A percentile compares a stretch with the other conserved stretches of the same genome.
Evolutionary conservation across 2,329 filamentous ascomycete species (phyloP).

Genomic region (Fusarium solani-melongenae): DNA sequence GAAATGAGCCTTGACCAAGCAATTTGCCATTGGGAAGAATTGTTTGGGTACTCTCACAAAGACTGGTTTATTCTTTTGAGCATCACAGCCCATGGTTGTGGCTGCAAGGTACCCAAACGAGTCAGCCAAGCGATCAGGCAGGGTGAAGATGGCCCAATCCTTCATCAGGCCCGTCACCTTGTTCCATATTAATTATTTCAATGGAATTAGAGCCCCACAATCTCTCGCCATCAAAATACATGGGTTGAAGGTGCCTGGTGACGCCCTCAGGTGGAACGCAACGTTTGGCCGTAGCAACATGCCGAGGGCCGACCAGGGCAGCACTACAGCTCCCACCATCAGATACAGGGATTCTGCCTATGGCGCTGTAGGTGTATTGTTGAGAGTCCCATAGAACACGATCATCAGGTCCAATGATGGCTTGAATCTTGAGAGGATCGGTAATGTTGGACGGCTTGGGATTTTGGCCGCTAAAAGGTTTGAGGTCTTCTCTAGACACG

Average conservation of each 20-base stretch:
- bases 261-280: background rate
- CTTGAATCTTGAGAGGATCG: background rate
- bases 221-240: background rate
- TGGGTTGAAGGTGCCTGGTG: background rate
- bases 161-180: background rate
- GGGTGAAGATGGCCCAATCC: conserved; percentile 19
- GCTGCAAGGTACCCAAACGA: conserved; percentile 5
- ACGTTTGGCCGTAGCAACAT: conserved; percentile 12
- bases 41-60: background rate
- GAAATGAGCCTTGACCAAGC: accelerated
- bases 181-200: background rate
- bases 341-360: background rate
- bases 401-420: background rate
- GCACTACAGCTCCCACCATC: background rate
- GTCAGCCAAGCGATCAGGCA: conserved; percentile 10
- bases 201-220: background rate
- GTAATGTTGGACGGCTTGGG: background rate
- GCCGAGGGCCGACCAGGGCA: conserved; percentile 13
- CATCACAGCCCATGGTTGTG: background rate
- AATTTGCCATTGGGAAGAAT: background rate
- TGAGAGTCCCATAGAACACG: background rate
- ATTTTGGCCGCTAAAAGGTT: background rate
- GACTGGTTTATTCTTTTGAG: background rate
- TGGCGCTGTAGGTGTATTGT: conserved; percentile 13
- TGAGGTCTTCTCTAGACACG: background rate